These are phyloP conservation scores for Starmerella lactis-condensi DNA, from an alignment of 805 yeast genomes.

Conservation along the genomic window DNA sequence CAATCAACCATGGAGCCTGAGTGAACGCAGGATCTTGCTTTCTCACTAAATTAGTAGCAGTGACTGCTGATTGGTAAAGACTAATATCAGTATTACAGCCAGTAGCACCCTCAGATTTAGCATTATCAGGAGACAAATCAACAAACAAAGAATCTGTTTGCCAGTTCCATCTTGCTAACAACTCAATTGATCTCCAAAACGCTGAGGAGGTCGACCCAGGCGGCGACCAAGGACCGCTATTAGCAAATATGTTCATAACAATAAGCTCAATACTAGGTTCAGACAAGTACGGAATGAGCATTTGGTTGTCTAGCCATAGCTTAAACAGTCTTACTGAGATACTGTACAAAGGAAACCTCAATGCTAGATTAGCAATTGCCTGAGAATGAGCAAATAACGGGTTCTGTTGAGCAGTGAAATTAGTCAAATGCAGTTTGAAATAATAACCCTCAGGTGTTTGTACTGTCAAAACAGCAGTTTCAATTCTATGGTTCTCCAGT, in stretches of 20 bases:
- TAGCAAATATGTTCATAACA: constrained; percentile 69
- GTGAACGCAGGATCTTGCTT: constrained; percentile 65
- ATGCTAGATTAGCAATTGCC: constrained; percentile 50
- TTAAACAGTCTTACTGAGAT: constrained; percentile 73
- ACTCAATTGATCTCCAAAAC: constrained; percentile 52
- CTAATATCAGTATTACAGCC: constrained; percentile 33
- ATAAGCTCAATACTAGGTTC: constrained; percentile 71
- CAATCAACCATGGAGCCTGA: constrained; percentile 64
- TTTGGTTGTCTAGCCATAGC: constrained; percentile 73
- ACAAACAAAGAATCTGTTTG: constrained; percentile 65
- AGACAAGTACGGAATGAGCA: constrained; percentile 47
- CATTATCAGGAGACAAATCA: constrained; percentile 30
- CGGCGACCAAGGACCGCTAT: constrained; percentile 63
- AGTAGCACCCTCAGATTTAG: constrained; percentile 12
- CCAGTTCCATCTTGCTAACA: constrained; percentile 85
- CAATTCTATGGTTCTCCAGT: constrained; percentile 7
- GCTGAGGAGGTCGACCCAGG: constrained; percentile 73
- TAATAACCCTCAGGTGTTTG: constrained; percentile 83
- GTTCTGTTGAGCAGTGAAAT: constrained; percentile 52
- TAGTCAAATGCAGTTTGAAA: constrained; percentile 53
- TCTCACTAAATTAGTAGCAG: constrained; percentile 50
- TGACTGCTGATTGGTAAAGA: constrained; percentile 41
- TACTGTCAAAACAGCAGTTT: constrained; percentile 25
- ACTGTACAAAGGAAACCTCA: constrained; percentile 47
- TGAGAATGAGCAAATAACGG: constrained; percentile 57